Evolutionary conservation across 2,329 filamentous ascomycete genomes (phyloP).

Genomic region (Phyllosticta citriasiana): DNA sequence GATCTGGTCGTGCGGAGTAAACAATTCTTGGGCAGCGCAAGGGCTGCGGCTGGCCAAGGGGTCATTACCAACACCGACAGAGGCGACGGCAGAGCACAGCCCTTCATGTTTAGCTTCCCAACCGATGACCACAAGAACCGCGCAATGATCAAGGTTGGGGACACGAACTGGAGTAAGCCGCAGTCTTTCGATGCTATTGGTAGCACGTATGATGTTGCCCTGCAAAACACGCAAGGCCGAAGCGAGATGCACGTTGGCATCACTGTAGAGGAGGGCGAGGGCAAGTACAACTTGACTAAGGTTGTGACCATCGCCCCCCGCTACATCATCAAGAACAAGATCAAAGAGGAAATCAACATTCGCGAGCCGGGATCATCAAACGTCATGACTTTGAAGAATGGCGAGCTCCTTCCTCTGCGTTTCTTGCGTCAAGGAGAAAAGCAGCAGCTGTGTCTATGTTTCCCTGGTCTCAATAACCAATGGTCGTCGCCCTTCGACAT

Average conservation of each 20-base stretch:
- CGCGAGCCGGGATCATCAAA: slow-evolving; percentile 87
- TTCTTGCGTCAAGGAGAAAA: slow-evolving; percentile 74
- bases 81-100: slow-evolving; percentile 59
- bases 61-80: slow-evolving; percentile 43
- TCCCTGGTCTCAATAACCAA: slow-evolving; percentile 87
- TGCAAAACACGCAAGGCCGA: slow-evolving; percentile 59
- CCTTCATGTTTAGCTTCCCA: slow-evolving; percentile 93
- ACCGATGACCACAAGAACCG: slow-evolving; percentile 87
- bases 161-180: slow-evolving; percentile 92
- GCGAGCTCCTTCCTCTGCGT: slow-evolving; percentile 76
- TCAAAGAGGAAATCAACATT: slow-evolving; percentile 79
- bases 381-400: slow-evolving; percentile 64
- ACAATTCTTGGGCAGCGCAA: slow-evolving; percentile 74
- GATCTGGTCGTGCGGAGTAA: slow-evolving; percentile 83
- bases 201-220: slow-evolving; percentile 77
- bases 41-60: slow-evolving; percentile 72
- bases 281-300: slow-evolving; percentile 97
- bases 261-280: slow-evolving; percentile 79
- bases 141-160: slow-evolving; percentile 74
- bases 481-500: slow-evolving; percentile 99
- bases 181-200: slow-evolving; percentile 98
- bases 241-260: slow-evolving; percentile 88
- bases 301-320: slow-evolving; percentile 86
- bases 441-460: slow-evolving; percentile 88
- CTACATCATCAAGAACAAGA: slow-evolving; percentile 88